phyloP scores from a whole-genome alignment of 1,284 basidiomycete species.

The Anthracocystis setariae region DNA sequence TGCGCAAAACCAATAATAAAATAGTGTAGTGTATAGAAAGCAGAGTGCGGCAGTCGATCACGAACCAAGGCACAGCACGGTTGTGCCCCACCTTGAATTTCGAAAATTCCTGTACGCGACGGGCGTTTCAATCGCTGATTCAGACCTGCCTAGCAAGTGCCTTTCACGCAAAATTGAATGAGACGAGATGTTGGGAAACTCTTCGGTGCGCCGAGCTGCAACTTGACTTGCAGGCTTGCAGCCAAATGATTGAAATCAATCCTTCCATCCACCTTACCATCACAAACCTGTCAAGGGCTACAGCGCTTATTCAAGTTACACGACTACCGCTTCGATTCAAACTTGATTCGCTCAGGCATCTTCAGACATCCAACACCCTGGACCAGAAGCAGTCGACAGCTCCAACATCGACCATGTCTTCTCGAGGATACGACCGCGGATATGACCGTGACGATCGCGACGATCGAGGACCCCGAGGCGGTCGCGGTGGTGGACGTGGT shows the following conservation, averaged over 20 bases:
- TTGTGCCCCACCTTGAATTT: not conserved
- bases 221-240: conserved; percentile 2
- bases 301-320: not conserved
- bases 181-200: conserved; percentile 9
- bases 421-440: conserved; percentile 40
- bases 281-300: not conserved
- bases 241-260: not conserved
- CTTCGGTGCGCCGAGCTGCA: conserved; percentile 9
- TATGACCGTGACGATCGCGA: conserved; percentile 43
- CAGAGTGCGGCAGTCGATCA: conserved; percentile 18
- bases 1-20: too few relatives aligned
- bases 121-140: not conserved
- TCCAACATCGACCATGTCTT: conserved; percentile 17
- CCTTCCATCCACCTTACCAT: conserved; percentile 8
- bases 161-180: conserved; percentile 4
- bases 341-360: too few relatives aligned
- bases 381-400: not conserved
- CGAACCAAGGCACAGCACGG: too few relatives aligned
- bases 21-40: too few relatives aligned
- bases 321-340: not conserved
- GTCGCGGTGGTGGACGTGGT: conserved; percentile 26
- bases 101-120: not conserved
- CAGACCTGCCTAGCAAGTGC: not conserved
- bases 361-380: not conserved
- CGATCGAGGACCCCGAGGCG: conserved; percentile 33